Base-by-base conservation (phyloP, 163 green algal genomes). In the Scenedesmus sp. region DNA sequence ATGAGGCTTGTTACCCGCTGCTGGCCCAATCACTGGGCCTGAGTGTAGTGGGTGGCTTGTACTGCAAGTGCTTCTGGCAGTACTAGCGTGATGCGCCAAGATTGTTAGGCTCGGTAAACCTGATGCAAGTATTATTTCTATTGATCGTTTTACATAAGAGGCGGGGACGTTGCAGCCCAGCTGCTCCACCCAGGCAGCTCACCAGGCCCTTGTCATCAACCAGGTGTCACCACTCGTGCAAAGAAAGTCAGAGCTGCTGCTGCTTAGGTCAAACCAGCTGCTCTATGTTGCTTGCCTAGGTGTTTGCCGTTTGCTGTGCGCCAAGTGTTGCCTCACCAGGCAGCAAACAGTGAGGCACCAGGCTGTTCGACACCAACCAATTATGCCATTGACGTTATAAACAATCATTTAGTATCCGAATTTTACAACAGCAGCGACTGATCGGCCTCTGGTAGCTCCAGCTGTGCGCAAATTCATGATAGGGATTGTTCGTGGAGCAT, bases 381-480 rank as follows among this genome's bases (percentile, higher is more conserved):
- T 52, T 79, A 20, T 52, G 46, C 23, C 5, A 2, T 13, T 13
- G 23, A 8, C 6, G 5, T 76, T 34, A 26, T 26, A 76, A 76
- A 34, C 66, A 73, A 13, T 73, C 10, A 18, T 52, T 16, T 52
- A 12, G 15, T 18, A 15, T 76, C 59, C 9, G 9, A 64, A 2
- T 7, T 5, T 79, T 79, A 18, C 18, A 9, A 8, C 2, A 8
- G 15, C 15, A 34, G 26, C 16, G 4, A 15, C 6, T 16, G 23
- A 15, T 79, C 20, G 70, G 70, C 46, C 20, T 23, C 23, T 79
- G 23, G 20, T 5, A 13, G 20, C 70, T 56, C 87, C 87, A 92
- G 3, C 87, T 81, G 55, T 90, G 88, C 3, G 10, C 55, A 5
- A 94, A n/a, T 46, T 79, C 92, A 54, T 94, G 90, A 1, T 73